Percentiles rank a stretch among this genome's conserved stretches.
phyloP scores from a whole-genome alignment of 257 asterid genomes.

The Paraleonurus japonicus region DNA sequence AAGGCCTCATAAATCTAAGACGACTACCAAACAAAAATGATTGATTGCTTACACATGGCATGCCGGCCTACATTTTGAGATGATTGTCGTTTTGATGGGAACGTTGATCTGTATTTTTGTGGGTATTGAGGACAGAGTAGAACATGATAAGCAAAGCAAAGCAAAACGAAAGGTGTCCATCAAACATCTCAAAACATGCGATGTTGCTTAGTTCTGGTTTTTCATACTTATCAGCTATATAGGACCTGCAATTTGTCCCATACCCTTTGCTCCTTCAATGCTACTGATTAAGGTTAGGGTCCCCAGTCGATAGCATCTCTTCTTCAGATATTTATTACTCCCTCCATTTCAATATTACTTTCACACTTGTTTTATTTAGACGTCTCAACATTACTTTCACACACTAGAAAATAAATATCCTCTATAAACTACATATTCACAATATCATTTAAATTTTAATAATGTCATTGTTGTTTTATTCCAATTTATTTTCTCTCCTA shows the following conservation, averaged over 20 bases:
- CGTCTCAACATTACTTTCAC: no score
- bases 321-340: background rate
- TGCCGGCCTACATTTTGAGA: slow-evolving; percentile 14
- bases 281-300: background rate
- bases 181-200: background rate
- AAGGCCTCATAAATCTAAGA: background rate
- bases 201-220: background rate
- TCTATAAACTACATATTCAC: no score
- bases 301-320: background rate
- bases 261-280: background rate
- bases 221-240: background rate
- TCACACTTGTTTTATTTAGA: no score
- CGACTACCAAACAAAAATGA: background rate
- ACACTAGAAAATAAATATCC: no score
- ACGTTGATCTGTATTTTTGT: background rate
- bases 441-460: no score
- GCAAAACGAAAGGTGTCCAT: background rate
- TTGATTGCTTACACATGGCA: slow-evolving; percentile 27
- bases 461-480: no score
- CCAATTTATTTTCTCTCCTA: no score
- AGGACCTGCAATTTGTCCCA: background rate
- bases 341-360: no score
- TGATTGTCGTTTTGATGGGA: slow-evolving; percentile 13
- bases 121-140: background rate
- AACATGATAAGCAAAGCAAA: background rate